Conservation (phyloP, 2,329 filamentous ascomycete genomes). For the Aurifilum marmelostoma region DNA sequence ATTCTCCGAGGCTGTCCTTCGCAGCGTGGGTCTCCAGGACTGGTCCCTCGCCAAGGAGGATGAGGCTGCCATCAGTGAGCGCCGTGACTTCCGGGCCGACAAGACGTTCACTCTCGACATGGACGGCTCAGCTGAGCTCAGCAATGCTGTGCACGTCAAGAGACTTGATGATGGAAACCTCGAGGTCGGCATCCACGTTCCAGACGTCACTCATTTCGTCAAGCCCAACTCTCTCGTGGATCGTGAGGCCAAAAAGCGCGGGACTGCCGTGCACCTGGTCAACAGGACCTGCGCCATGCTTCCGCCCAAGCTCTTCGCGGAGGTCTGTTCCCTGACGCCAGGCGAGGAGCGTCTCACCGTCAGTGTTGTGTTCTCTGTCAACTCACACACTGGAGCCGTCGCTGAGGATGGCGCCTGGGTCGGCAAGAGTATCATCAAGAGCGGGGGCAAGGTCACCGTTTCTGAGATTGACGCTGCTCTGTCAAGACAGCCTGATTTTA, state of each 20-base stretch:
- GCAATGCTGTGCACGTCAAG: slow-evolving; percentile 93
- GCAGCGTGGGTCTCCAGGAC: slow-evolving; percentile 88
- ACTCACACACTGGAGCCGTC: slow-evolving; percentile 76
- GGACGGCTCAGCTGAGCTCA: slow-evolving; percentile 83
- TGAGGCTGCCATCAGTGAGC: slow-evolving; percentile 70
- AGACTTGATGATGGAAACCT: slow-evolving; percentile 80
- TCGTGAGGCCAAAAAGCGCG: slow-evolving; percentile 96
- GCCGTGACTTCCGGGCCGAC: slow-evolving; percentile 89
- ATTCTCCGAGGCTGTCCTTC: slow-evolving; percentile 93
- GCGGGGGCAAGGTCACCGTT: slow-evolving; percentile 81
- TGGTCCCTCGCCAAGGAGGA: slow-evolving; percentile 88
- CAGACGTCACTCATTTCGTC: slow-evolving; percentile 95
- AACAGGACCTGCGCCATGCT: slow-evolving; percentile 88
- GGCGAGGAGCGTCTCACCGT: slow-evolving; percentile 89
- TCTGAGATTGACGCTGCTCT: slow-evolving; percentile 85
- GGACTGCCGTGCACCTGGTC: slow-evolving; percentile 92
- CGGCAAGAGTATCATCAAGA: slow-evolving; percentile 92
- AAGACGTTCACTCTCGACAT: slow-evolving; percentile 91
- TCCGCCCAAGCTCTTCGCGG: slow-evolving; percentile 80
- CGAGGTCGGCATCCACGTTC: slow-evolving; percentile 93
- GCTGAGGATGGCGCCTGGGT: slow-evolving; percentile 90
- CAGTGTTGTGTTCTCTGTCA: slow-evolving; percentile 90
- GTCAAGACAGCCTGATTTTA: slow-evolving; percentile 62
- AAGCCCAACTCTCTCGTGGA: slow-evolving; percentile 95
- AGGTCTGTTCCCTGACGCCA: slow-evolving; percentile 85